phyloP scores from a whole-genome alignment of 176 grass and related monocot genomes.

The Ensete ventricosum region DNA sequence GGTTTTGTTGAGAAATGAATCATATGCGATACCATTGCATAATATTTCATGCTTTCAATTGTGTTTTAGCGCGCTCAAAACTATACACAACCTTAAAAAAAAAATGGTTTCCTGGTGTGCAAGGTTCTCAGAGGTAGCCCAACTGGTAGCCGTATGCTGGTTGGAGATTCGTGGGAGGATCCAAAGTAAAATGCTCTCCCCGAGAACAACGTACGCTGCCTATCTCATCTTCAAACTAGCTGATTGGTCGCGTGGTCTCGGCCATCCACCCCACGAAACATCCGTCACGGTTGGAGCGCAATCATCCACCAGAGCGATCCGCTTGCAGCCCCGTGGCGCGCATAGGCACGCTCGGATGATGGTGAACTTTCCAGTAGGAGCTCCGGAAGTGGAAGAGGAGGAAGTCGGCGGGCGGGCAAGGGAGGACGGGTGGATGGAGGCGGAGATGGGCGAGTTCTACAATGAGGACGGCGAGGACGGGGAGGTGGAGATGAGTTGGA shows the following conservation, averaged over 20 bases:
- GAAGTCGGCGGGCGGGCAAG: neutral
- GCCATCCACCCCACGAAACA: constrained; percentile 19
- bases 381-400: neutral
- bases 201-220: constrained; percentile 27
- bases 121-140: constrained; percentile 29
- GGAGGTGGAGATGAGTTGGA: constrained; percentile 23
- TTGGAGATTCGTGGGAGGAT: constrained; percentile 27
- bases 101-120: neutral
- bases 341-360: neutral
- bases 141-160: constrained; percentile 29
- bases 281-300: constrained; percentile 16
- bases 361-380: neutral
- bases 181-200: constrained; percentile 13
- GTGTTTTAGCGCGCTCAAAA: too few relatives aligned
- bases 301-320: neutral
- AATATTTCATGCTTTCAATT: too few relatives aligned
- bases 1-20: neutral
- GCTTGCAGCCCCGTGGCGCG: neutral
- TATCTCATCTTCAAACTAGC: constrained; percentile 40
- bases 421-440: constrained; percentile 42
- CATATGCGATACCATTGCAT: neutral
- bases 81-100: too few relatives aligned
- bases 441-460: constrained; percentile 37
- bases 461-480: constrained; percentile 23
- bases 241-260: constrained; percentile 13